Evolutionary conservation across 306 rosid species (phyloP).

Genomic region (Rosa chinensis): DNA sequence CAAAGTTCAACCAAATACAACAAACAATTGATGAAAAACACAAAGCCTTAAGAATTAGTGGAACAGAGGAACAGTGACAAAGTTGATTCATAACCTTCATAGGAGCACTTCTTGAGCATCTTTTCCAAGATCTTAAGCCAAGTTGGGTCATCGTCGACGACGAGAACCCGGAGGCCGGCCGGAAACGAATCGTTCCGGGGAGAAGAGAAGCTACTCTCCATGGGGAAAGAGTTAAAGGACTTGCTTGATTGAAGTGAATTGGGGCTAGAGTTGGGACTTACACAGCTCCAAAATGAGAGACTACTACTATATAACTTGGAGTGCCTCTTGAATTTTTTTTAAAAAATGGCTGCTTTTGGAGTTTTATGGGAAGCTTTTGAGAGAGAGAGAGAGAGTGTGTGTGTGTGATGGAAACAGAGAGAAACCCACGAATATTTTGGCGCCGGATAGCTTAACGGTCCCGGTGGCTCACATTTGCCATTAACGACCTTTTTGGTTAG

Average conservation of each 20-base stretch:
- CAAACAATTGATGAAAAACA: neutral
- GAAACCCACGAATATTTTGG: conserved; percentile 37
- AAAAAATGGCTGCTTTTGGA: conserved; percentile 44
- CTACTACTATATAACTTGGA: conserved; percentile 19
- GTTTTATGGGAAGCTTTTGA: conserved; percentile 32
- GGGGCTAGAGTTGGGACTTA: conserved; percentile 26
- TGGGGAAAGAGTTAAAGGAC: conserved; percentile 19
- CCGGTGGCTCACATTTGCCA: conserved; percentile 45
- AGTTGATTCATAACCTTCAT: conserved; percentile 53
- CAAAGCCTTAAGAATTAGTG: neutral
- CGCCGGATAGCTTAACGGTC: conserved; percentile 67
- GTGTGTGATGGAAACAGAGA: conserved; percentile 21
- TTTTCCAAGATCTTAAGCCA: conserved; percentile 95
- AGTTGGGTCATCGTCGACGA: conserved; percentile 95
- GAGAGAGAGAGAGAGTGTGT: conserved; percentile 16
- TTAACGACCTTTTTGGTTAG: conserved; percentile 30
- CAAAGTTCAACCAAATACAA: neutral
- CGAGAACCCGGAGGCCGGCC: conserved; percentile 85
- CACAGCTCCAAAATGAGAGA: conserved; percentile 14
- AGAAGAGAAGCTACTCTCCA: conserved; percentile 86
- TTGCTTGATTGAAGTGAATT: conserved; percentile 20
- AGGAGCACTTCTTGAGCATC: conserved; percentile 94
- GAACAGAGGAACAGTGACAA: neutral
- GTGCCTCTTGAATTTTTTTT: conserved; percentile 21
- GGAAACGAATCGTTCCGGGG: conserved; percentile 77